Percentiles rank a stretch among this genome's conserved stretches.
Conservation (phyloP, 192 early-diverging fungal species). For the Chytriomyces sp. region DNA sequence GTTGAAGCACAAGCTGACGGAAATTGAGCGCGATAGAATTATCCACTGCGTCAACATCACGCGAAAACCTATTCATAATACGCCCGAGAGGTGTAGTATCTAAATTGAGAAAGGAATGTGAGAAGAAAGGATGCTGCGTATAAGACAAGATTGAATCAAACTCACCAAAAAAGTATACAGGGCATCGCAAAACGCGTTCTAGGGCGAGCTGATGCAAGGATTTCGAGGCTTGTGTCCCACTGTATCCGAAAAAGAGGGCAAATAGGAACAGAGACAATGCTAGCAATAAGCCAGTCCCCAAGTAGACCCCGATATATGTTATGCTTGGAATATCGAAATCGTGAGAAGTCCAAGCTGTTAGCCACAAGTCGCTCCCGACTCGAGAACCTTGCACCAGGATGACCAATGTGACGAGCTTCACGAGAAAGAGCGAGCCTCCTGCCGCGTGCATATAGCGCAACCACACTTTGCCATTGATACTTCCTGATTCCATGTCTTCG, state of each 20-base stretch:
- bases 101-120: conserved; percentile 32
- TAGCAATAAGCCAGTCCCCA: conserved; percentile 61
- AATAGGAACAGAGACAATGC: conserved; percentile 55
- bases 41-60: conserved; percentile 65
- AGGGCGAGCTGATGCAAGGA: conserved; percentile 71
- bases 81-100: conserved; percentile 67
- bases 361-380: conserved; percentile 68
- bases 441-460: conserved; percentile 67
- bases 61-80: conserved; percentile 60
- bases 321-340: conserved; percentile 21
- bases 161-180: conserved; percentile 69
- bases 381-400: conserved; percentile 56
- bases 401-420: conserved; percentile 49
- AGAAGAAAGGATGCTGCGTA: too few relatives aligned
- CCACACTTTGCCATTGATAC: conserved; percentile 76
- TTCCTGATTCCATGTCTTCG: conserved; percentile 81
- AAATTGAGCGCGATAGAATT: conserved; percentile 59
- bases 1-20: conserved; percentile 53
- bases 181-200: conserved; percentile 65
- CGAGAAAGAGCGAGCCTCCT: conserved; percentile 55
- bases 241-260: conserved; percentile 61
- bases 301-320: conserved; percentile 71
- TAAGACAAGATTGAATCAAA: not conserved
- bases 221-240: conserved; percentile 60
- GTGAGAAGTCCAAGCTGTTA: conserved; percentile 60